Base-by-base conservation (phyloP, 2,329 filamentous ascomycete genomes). In the Penicillium sp. region DNA sequence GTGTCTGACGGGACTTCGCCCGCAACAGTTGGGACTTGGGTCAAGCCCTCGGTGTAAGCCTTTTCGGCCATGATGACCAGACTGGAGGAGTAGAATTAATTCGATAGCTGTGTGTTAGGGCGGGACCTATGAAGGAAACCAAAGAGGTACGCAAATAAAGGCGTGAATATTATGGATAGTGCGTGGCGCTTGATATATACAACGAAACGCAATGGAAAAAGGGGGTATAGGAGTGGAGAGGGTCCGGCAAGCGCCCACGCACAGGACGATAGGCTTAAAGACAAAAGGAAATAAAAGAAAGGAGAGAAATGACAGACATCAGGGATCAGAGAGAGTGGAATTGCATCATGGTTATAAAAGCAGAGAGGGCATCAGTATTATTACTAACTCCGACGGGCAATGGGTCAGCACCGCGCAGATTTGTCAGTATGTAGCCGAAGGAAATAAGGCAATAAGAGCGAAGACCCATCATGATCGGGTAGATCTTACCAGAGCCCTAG, bases 1-100 rank as follows among this genome's bases (percentile, higher is more conserved):
- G 54, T 50, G 15, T 64, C 66, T 8, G 66, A 64, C n/a, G 53
- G 52, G 23, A 44, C 56, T 21, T 58, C 66, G 29, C 58, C 56
- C 23, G 51, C 45, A 7, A 51, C 53, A 9, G 63, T 55, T 30
- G 61, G 49, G 29, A 62, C 51, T 46, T 57, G 56, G 51, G 58
- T 38, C 45, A 61, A 38, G 44, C 53, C 58, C 49, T 60, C 62
- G 30, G 51, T 45, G 29, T 59, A 62, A 61, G 46, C 57, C 62
- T 64, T 62, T 11, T 56, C 47, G 58, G 31, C 41, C 50, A 53
- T 56, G 21, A 19, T 56, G 53, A 52, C 38, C 44, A 19, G 30
- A 13, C 46, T 50, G 29, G 4, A n/a, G 48, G 30, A 21, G 21
- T 13, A 41, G 46, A 29, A 50, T 41, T 56, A 41, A 7, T 44